Conservation (phyloP, 176 grass and related monocot species). For the Oryza meyeriana region DNA sequence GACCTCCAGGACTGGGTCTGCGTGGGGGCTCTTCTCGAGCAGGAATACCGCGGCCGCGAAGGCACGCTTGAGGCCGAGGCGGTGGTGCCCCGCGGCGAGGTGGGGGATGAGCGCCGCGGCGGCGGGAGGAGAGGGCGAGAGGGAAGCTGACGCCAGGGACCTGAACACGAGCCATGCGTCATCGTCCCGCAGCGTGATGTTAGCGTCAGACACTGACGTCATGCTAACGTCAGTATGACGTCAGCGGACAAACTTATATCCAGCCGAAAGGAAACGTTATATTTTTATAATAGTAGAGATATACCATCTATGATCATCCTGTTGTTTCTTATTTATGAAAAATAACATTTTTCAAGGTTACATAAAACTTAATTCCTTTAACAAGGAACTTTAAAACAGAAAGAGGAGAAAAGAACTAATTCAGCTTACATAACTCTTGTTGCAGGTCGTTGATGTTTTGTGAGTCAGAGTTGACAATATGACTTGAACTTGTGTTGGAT, state of each 20-base stretch:
- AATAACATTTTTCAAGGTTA: neutral
- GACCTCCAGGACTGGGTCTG: constrained; percentile 31
- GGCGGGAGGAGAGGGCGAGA: constrained; percentile 51
- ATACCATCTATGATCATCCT: no score
- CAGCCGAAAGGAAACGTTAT: no score
- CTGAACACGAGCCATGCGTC: constrained; percentile 88
- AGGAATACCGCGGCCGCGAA: constrained; percentile 78
- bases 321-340: no score
- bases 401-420: constrained; percentile 18
- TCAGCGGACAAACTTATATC: no score
- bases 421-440: no score
- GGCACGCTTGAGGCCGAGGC: constrained; percentile 77
- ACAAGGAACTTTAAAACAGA: neutral
- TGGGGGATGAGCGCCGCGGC: constrained; percentile 69
- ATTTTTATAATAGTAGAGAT: no score
- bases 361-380: neutral
- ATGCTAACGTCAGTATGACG: no score
- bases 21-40: constrained; percentile 63
- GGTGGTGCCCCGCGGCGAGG: constrained; percentile 58
- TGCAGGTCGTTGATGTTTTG: constrained; percentile 82
- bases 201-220: no score
- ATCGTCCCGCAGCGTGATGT: no score
- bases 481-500: constrained; percentile 86
- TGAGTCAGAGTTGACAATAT: constrained; percentile 74
- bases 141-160: constrained; percentile 54